Evolutionary conservation across 2,329 filamentous ascomycete species (phyloP), one percentile per base, ranked within the genome.

Genomic region (Cyclaneusma minus): DNA sequence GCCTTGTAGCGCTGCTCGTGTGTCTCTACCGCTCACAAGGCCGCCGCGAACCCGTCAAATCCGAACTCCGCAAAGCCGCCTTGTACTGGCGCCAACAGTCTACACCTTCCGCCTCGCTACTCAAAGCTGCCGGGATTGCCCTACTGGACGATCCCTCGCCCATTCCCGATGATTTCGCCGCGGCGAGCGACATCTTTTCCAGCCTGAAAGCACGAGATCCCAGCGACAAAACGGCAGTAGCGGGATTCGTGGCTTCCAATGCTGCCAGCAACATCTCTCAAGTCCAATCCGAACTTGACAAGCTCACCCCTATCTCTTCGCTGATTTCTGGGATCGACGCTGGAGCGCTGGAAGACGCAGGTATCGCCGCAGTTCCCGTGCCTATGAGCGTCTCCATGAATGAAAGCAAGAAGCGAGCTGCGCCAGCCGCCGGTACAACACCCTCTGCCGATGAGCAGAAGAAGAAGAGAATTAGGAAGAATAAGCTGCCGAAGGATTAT

Each of bases 161-260:
- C 5, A 67, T 74, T 24, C 47, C 60, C 1, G 63, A 75, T 10
- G 80, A 93, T 37, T 56, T 83, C 14, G 50, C 62, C 9, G 59
- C 70, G 1, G 85, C 89, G 0, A 72, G 72, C 3, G 66, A 78
- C n/a, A 75, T 89, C 6, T 95, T 95, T 51, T 63, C 68, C 27
- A 65, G 65, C 24, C 62, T 95, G 8, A 67, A 77, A 35, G 53
- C 66, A 3, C 61, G 71, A 31, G 64, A 83, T 21, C 57, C 64
- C n/a, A 58, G 57, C 20, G 81, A 92, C 40, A 64, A 63, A 16
- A 63, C 77, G 29, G 74, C 80, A 2, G 67, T 71, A 10, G 84
- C 84, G 6, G 89, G 89, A 2, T 69, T 89, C n/a, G 68, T 95
- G 6, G 89, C 89, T 3, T 76, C 84, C 7, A 70, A 80, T 39